Evolutionary conservation across 192 early-diverging fungal genomes (phyloP), one percentile per base, ranked within the genome.

Genomic region (Phlyctochytrium arcticum): DNA sequence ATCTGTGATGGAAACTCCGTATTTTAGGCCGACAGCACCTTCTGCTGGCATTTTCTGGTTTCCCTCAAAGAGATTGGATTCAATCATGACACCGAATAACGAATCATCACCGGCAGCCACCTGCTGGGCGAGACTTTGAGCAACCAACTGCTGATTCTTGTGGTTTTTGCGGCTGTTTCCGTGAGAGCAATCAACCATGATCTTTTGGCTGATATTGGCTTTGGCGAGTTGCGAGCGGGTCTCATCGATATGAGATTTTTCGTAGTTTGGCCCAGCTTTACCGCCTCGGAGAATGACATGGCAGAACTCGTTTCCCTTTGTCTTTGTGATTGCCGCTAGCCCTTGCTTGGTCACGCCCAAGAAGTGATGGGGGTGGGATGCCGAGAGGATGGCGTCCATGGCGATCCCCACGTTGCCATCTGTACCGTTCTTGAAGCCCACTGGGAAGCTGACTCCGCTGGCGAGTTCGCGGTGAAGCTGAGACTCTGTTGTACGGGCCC

Each of bases 161-260:
- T 94, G 90, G 57, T 95, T 77, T 84, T 98, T 98, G 62, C 68
- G 67, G 31, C 85, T 88, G 81, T 98, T 98, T 32, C 95, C 95
- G 57, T 98, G 95, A 17, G 89, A 91, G 78, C 90, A 95, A 70
- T 98, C 95, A 36, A 98, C 83, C 95, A 98, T 96, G 66, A 98
- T 87, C 33, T 80, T 81, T 31, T 79, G 80, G 27, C 57, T 65
- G 57, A 94, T 72, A 33, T 83, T 78, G 19, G 72, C 80, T 54
- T 80, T 82, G 17, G 81, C 77, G 36, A 72, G 73, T 21, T 69
- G 62, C 8, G 94, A 85, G 67, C 78, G 74, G 39, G 79, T 75
- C 62, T 80, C 73, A 42, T 77, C 80, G 53, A 69, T 69, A 35
- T 55, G 35, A 6, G 46, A n/a, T 19, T 27, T 24, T 1, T 24